Percentiles rank a stretch among this genome's conserved stretches.
Evolutionary conservation across 352 stramenopile genomes (phyloP).

Genomic region (Pythium rishiriense): DNA sequence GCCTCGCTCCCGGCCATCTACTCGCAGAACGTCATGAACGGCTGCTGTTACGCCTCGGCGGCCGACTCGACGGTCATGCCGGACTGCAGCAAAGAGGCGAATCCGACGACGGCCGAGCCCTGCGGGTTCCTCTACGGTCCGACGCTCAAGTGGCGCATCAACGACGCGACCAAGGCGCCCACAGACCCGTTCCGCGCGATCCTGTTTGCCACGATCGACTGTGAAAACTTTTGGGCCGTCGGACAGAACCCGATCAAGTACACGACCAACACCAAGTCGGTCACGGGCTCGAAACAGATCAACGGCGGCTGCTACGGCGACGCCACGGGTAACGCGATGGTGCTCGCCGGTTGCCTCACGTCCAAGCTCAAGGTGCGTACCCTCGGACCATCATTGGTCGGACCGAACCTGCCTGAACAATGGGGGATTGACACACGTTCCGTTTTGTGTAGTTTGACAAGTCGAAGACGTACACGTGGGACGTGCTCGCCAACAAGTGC

Average conservation of each 20-base stretch:
- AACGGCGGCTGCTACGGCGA: slow-evolving; percentile 85
- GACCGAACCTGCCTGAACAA: not conserved
- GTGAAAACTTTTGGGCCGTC: slow-evolving; percentile 83
- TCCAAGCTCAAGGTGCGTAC: slow-evolving; percentile 52
- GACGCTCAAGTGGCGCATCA: slow-evolving; percentile 84
- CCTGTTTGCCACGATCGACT: slow-evolving; percentile 84
- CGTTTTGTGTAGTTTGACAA: slow-evolving; percentile 56
- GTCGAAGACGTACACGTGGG: slow-evolving; percentile 81
- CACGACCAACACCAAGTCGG: slow-evolving; percentile 63
- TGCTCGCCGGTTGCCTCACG: slow-evolving; percentile 83
- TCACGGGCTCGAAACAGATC: slow-evolving; percentile 82
- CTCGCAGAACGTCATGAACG: slow-evolving; percentile 60
- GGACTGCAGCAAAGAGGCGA: slow-evolving; percentile 62
- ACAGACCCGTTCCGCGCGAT: slow-evolving; percentile 51
- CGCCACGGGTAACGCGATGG: slow-evolving; percentile 49
- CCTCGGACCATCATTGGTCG: not conserved
- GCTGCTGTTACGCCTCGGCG: slow-evolving; percentile 73
- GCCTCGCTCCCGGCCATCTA: slow-evolving; percentile 74
- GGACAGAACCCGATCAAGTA: slow-evolving; percentile 76
- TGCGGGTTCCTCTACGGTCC: slow-evolving; percentile 85
- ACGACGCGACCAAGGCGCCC: slow-evolving; percentile 50
- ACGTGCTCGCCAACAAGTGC: slow-evolving; percentile 82
- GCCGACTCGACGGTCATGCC: slow-evolving; percentile 49
- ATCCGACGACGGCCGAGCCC: slow-evolving; percentile 54
- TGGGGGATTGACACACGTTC: not conserved